Evolutionary conservation across 345 rosid genomes (phyloP), one percentile per base, ranked within the genome.

Genomic region (Viola odorata): DNA sequence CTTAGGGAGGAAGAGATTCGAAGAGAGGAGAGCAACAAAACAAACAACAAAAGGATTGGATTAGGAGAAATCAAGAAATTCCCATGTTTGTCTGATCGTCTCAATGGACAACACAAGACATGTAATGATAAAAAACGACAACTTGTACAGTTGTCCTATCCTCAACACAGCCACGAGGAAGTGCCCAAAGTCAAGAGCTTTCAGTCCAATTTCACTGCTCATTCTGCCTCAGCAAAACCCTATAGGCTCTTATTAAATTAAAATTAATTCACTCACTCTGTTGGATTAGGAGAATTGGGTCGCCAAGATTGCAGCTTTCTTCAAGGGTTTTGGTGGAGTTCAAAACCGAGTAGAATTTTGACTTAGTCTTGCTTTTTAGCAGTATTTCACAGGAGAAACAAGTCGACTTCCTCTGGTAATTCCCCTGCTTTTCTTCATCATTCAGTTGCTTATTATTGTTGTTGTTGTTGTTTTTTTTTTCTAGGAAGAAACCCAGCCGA

Each of bases 81-180:
- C 91, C 91, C 78, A 70, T 77, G 72, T 83, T 80, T 83, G 71
- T 74, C 69, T 68, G 78, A 71, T 57, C 63, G 62, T 68, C 54
- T 75, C 79, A 72, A 72, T 67, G 66, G 78, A 79, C 80, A 77
- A 74, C 75, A 74, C 75, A 76, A 74, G 71, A 49, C 78, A 64
- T 45, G 68, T 77, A 80, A 66, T 61, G 88, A 85, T 88, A 85
- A 85, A 81, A 23, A 70, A 45, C 81, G 68, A 63, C 77, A 75
- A 69, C 81, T 69, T 74, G 75, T 64, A 42, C 32, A 23, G 32
- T 76, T 76, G 78, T 85, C 71, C 70, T 69, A 69, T 83, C 71
- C 71, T 69, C 71, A 74, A 80, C 66, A 79, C 77, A 77, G 76
- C 77, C 82, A 74, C 63, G 75, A 67, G 51, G 69, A 65, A 41